These are phyloP conservation scores for Dothideomycetes sp. DNA, from an alignment of 2,329 filamentous ascomycete genomes.

Conservation along the genomic window DNA sequence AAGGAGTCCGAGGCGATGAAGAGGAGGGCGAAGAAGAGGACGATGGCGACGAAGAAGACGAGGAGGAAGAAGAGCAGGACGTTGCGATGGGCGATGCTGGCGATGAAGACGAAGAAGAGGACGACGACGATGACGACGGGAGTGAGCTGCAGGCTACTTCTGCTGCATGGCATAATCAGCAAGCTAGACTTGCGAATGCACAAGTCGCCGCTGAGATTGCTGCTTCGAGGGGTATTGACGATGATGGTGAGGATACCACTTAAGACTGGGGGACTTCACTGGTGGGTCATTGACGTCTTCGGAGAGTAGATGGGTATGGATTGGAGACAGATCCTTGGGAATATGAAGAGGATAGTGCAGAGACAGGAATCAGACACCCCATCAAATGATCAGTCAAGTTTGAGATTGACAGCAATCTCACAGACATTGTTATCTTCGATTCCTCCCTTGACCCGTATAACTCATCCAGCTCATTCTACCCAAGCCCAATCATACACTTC, in stretches of 20 bases:
- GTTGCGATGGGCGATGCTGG: slow-evolving; percentile 14
- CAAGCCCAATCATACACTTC: no score
- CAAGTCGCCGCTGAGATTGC: neutral
- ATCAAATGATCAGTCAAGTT: no score
- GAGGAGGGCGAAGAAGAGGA: slow-evolving; percentile 9
- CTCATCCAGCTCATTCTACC: no score
- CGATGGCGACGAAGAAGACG: slow-evolving; percentile 8
- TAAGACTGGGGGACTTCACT: no score
- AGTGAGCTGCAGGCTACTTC: neutral
- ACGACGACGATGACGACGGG: slow-evolving; percentile 1
- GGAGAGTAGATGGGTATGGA: no score
- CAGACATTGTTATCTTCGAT: no score
- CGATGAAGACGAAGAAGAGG: slow-evolving; percentile 9
- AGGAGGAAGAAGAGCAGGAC: slow-evolving; percentile 13
- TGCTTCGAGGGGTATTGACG: neutral
- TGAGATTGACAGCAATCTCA: no score
- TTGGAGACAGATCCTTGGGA: no score
- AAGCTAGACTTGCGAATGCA: neutral
- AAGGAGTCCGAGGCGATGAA: slow-evolving; percentile 2
- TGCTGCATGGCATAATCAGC: neutral
- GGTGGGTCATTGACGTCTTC: no score
- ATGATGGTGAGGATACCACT: neutral
- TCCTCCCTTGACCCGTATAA: no score
- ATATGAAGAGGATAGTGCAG: no score
- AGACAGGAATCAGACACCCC: no score